These are phyloP conservation scores for Sclerospora graminicola DNA, from an alignment of 352 stramenopile genomes.

Conservation along the genomic window DNA sequence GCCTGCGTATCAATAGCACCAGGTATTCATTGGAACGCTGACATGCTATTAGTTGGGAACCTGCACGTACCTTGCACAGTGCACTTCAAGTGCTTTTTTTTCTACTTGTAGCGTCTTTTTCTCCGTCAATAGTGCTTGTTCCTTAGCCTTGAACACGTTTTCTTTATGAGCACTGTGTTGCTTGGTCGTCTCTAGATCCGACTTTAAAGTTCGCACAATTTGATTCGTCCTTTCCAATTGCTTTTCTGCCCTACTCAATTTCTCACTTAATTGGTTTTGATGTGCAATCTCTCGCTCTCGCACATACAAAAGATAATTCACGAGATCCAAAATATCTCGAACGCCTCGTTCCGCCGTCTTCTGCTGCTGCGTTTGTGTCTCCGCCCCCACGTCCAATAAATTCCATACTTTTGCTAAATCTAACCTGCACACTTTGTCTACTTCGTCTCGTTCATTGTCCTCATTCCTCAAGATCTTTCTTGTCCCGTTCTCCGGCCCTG, in stretches of 20 bases:
- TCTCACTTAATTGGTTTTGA: constrained; percentile 43
- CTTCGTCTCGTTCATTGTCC: constrained; percentile 9
- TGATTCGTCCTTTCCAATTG: constrained; percentile 43
- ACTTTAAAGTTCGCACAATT: constrained; percentile 29
- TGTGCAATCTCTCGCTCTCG: constrained; percentile 40
- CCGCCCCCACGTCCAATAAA: constrained; percentile 7
- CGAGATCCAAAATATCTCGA: constrained; percentile 49
- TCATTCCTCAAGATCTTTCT: constrained; percentile 9
- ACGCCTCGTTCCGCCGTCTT: constrained; percentile 28
- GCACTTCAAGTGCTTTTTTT: constrained; percentile 59
- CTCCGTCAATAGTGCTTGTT: constrained; percentile 37
- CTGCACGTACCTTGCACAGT: constrained; percentile 35
- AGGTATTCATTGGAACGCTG: background rate
- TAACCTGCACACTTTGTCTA: constrained; percentile 18
- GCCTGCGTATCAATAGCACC: constrained; percentile 8
- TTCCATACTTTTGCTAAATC: constrained; percentile 15
- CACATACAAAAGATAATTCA: constrained; percentile 58
- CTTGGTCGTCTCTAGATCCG: constrained; percentile 37
- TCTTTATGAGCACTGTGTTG: constrained; percentile 45
- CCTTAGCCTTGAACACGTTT: constrained; percentile 53
- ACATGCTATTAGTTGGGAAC: background rate
- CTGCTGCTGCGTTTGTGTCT: constrained; percentile 10
- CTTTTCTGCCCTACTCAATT: constrained; percentile 29
- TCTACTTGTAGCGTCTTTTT: constrained; percentile 43
- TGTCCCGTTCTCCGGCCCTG: constrained; percentile 11